A percentile compares a stretch with the other conserved stretches of the same genome.
These are phyloP conservation scores for Tulasnella calospora DNA, from an alignment of 768 basidiomycete species.

Conservation along the genomic window DNA sequence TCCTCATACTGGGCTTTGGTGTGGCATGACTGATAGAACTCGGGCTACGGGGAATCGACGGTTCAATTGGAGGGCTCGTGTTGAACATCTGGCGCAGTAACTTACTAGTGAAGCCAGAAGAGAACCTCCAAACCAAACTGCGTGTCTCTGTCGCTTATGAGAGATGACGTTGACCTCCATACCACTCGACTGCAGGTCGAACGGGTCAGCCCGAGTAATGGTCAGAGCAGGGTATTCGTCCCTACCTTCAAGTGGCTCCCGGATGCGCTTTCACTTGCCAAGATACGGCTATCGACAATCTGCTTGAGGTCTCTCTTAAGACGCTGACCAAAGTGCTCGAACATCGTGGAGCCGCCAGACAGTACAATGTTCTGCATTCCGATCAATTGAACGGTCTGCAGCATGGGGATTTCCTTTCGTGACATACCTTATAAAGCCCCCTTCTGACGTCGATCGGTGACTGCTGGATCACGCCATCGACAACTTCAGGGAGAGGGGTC, in stretches of 20 bases:
- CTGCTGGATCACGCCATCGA: conserved; percentile 90
- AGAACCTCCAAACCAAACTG: conserved; percentile 98
- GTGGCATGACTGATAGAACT: conserved; percentile 92
- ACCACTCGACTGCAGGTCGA: conserved; percentile 68
- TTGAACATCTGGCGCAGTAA: neutral
- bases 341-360: conserved; percentile 98
- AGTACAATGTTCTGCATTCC: conserved; percentile 84
- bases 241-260: conserved; percentile 72
- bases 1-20: conserved; percentile 94
- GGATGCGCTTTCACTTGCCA: conserved; percentile 65
- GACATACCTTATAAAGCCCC: conserved; percentile 82
- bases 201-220: neutral
- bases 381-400: neutral
- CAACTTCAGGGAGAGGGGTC: conserved; percentile 91
- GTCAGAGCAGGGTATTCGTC: neutral
- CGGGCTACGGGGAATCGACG: conserved; percentile 54
- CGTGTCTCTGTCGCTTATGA: conserved; percentile 96
- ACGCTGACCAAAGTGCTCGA: conserved; percentile 96
- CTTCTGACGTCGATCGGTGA: conserved; percentile 96
- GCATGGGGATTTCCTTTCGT: neutral
- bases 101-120: conserved; percentile 82
- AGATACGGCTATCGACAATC: conserved; percentile 84
- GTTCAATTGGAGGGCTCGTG: conserved; percentile 21
- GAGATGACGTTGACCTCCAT: conserved; percentile 98
- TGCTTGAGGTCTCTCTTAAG: conserved; percentile 94